Evolutionary conservation across 108 stramenopile species (phyloP), one percentile per base, ranked within the genome.

Genomic region (Chaetoceros tenuissimus): DNA sequence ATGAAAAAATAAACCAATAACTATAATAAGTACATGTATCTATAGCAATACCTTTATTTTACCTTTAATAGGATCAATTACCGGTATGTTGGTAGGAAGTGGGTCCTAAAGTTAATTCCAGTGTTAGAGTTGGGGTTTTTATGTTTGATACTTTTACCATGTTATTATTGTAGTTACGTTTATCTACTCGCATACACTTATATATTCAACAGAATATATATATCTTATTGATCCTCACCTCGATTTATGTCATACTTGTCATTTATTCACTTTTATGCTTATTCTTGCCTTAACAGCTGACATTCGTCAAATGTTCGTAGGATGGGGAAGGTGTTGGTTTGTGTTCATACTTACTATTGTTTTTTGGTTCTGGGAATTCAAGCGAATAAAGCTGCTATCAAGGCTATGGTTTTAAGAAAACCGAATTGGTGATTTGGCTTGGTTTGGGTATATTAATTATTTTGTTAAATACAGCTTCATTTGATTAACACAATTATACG

Each of bases 171-270:
- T 68, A 29, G 60, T 68, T 29, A 62, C 59, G 18, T 68, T 62
- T 40, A 43, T 68, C 31, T 68, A 60, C 25, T 55, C 59, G 18
- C 55, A 62, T 22, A 60, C 62, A 51, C 67, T 62, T 53, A 54
- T 62, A 34, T 68, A 72, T 40, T 72, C 71, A 59, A 67, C 28
- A 29, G 60, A 62, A 53, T 72, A 72, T 22, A 72, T 72, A 56
- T 59, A 49, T 55, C 25, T 54, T 63, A 72, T 31, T 66, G 66
- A 46, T 59, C 59, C 62, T 62, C 62, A 30, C 28, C 66, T 8
- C 34, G 64, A 2, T 67, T 72, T 72, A 72, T 72, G 55, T 55
- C 34, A 40, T 40, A 40, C 34, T 40, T 40, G 34, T 5, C 34
- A 40, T 40, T 40, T 40, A 40, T 5, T 40, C 5, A 13, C 5